Conservation (phyloP, 2,329 filamentous ascomycete genomes). For the Cryoendolithus antarcticus region DNA sequence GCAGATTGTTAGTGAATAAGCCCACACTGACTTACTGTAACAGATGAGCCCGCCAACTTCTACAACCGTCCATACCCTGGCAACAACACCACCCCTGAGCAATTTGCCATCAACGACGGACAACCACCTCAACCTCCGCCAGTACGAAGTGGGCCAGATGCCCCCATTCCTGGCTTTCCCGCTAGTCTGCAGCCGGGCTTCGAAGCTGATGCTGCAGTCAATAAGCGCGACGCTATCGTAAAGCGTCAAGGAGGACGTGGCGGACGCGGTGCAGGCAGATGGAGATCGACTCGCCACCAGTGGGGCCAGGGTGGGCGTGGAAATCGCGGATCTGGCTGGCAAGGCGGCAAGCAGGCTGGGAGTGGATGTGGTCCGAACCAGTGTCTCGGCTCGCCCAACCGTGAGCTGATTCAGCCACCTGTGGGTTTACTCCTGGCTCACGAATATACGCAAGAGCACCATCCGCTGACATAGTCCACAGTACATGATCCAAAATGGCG, state of each 20-base stretch:
- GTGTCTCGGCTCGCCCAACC: conserved; percentile 6
- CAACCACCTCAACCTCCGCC: conserved; percentile 8
- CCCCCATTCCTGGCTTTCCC: conserved; percentile 9
- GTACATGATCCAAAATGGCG: too few relatives aligned
- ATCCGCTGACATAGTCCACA: too few relatives aligned
- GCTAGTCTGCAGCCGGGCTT: conserved; percentile 7
- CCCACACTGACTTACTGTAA: not conserved
- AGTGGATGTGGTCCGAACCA: conserved; percentile 7
- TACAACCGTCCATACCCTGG: conserved; percentile 9
- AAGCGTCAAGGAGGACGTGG: conserved; percentile 3
- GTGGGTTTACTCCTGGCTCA: too few relatives aligned
- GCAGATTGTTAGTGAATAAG: not conserved
- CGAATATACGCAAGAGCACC: too few relatives aligned
- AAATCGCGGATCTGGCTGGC: conserved; percentile 4
- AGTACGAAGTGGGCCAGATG: conserved; percentile 8
- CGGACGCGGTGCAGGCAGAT: conserved; percentile 4
- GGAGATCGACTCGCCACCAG: conserved; percentile 2
- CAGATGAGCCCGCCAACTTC: conserved; percentile 7
- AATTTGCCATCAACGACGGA: conserved; percentile 5
- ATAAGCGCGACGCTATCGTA: conserved; percentile 2
- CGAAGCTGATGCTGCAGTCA: conserved; percentile 1
- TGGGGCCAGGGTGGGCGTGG: conserved; percentile 7
- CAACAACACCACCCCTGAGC: conserved; percentile 6
- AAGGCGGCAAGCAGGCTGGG: conserved; percentile 6
- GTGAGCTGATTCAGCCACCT: conserved; percentile 27